phyloP scores from a whole-genome alignment of 2,329 filamentous ascomycete species.

The Fusarium nanum region DNA sequence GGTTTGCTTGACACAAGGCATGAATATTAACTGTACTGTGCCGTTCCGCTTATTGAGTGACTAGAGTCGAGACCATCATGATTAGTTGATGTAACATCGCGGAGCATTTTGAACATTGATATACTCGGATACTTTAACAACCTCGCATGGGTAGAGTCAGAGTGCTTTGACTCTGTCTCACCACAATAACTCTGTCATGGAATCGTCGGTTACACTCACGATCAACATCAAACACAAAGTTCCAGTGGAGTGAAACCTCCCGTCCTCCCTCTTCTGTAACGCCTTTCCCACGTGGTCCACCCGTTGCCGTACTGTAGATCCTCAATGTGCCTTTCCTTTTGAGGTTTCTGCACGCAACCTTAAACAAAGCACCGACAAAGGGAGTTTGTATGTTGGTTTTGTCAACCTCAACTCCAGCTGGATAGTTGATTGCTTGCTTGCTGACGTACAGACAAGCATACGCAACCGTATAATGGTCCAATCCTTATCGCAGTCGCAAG shows the following conservation, averaged over 20 bases:
- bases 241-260: conserved; percentile 26
- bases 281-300: conserved; percentile 37
- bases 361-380: conserved; percentile 1
- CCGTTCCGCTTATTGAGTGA: conserved; percentile 4
- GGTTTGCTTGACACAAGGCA: conserved; percentile 10
- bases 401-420: not conserved
- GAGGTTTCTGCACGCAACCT: conserved; percentile 18
- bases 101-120: not conserved
- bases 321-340: conserved; percentile 8
- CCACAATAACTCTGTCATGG: not conserved
- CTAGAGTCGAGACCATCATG: conserved; percentile 14
- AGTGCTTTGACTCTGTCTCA: not conserved
- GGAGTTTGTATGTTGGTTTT: not conserved
- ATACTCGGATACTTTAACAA: not conserved
- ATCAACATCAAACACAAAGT: conserved; percentile 31
- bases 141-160: not conserved
- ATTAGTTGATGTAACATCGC: conserved; percentile 12
- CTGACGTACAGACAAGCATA: not conserved
- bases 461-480: not conserved
- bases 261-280: conserved; percentile 9
- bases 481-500: conserved; percentile 23
- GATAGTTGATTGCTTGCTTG: not conserved
- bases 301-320: conserved; percentile 26
- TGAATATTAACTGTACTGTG: not conserved
- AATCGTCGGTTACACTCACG: conserved; percentile 7